A percentile compares a stretch with the other conserved stretches of the same genome.
phyloP scores from a whole-genome alignment of 805 yeast species.

The Candida maris region DNA sequence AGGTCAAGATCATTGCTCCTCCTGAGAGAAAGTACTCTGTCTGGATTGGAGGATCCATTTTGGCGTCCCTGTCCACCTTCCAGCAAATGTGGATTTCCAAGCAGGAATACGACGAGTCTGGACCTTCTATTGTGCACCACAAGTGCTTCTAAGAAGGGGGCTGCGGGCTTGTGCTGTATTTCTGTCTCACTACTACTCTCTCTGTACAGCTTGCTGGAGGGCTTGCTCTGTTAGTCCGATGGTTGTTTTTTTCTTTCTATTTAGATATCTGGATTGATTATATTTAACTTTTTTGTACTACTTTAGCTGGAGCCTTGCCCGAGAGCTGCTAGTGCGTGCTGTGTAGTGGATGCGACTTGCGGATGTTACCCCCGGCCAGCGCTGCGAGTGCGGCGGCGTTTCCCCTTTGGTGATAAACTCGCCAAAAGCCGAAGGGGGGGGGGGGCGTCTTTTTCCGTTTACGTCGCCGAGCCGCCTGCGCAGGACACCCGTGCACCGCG shows the following conservation, averaged over 20 bases:
- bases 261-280: constrained; percentile 10
- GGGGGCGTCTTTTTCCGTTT: too few relatives aligned
- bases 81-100: constrained; percentile 99
- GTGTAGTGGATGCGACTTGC: too few relatives aligned
- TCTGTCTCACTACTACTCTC: constrained; percentile 8
- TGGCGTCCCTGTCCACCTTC: constrained; percentile 98
- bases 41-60: constrained; percentile 99
- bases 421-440: too few relatives aligned
- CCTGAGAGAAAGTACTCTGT: constrained; percentile 99
- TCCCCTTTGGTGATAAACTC: too few relatives aligned
- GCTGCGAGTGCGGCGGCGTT: too few relatives aligned
- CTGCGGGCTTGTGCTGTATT: neutral
- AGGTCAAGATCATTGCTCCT: constrained; percentile 98
- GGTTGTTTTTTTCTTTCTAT: constrained; percentile 8
- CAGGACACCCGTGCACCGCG: too few relatives aligned
- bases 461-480: too few relatives aligned
- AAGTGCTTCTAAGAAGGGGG: constrained; percentile 69
- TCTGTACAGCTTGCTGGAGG: too few relatives aligned
- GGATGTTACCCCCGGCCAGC: too few relatives aligned
- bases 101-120: constrained; percentile 99
- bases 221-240: too few relatives aligned
- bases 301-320: constrained; percentile 4
- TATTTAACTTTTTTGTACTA: constrained; percentile 12
- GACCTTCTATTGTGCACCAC: constrained; percentile 98
- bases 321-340: too few relatives aligned